Percentiles rank a stretch among this genome's conserved stretches.
phyloP scores from a whole-genome alignment of 2,329 filamentous ascomycete species.

The Aspergillus calidoustus region DNA sequence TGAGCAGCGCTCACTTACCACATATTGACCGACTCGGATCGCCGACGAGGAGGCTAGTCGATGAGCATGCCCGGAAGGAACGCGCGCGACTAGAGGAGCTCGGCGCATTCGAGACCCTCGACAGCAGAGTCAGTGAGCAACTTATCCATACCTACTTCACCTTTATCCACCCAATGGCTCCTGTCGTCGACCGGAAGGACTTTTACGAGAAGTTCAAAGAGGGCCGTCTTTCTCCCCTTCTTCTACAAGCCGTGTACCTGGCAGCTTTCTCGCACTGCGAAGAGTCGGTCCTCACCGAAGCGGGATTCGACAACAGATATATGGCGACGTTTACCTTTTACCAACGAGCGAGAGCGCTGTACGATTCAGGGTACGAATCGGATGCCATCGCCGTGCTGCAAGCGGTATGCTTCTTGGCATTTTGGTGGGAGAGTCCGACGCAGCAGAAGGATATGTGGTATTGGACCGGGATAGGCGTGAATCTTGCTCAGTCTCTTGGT shows the following conservation, averaged over 20 bases:
- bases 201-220: conserved; percentile 8
- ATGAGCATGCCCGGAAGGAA: conserved; percentile 9
- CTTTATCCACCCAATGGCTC: not conserved
- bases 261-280: not conserved
- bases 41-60: conserved; percentile 9
- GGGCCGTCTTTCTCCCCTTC: conserved; percentile 6
- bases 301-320: conserved; percentile 8
- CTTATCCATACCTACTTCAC: conserved; percentile 7
- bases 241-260: conserved; percentile 8
- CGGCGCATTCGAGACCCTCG: conserved; percentile 1
- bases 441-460: conserved; percentile 20
- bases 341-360: conserved; percentile 11
- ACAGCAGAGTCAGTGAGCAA: not conserved
- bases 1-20: not conserved
- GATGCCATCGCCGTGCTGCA: conserved; percentile 16
- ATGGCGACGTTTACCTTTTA: conserved; percentile 10
- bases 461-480: conserved; percentile 11
- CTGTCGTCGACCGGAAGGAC: conserved; percentile 8
- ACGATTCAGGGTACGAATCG: conserved; percentile 14
- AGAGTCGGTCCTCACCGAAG: not conserved
- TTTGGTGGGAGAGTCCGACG: conserved; percentile 17
- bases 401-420: conserved; percentile 4
- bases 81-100: conserved; percentile 4
- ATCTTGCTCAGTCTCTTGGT: conserved; percentile 14
- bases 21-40: conserved; percentile 10